These are phyloP conservation scores for Hericium coralloides DNA, from an alignment of 768 basidiomycete species.

Conservation along the genomic window DNA sequence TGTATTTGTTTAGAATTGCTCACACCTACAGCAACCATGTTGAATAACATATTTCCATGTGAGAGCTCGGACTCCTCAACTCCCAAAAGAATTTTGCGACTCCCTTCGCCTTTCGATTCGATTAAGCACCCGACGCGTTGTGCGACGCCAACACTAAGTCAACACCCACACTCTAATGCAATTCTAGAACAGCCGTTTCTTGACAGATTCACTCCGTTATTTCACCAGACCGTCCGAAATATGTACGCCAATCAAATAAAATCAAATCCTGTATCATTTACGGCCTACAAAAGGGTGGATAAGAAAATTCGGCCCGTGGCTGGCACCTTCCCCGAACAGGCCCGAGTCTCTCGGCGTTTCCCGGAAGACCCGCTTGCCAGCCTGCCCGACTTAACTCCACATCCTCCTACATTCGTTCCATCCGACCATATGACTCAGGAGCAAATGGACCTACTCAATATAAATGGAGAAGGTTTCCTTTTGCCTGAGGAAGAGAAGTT, in stretches of 20 bases:
- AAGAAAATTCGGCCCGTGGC: not conserved
- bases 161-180: too few species aligned
- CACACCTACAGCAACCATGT: too few species aligned
- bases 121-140: too few species aligned
- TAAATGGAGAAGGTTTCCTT: not conserved
- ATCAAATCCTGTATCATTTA: not conserved
- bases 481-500: not conserved
- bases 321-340: not conserved
- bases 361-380: not conserved
- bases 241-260: not conserved
- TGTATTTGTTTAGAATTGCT: too few species aligned
- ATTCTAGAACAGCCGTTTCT: too few species aligned
- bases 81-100: too few species aligned
- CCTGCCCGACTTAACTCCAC: not conserved
- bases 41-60: too few species aligned
- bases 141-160: too few species aligned
- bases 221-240: too few species aligned
- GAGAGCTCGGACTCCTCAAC: too few species aligned
- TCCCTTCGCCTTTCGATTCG: too few species aligned
- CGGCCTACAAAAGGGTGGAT: not conserved
- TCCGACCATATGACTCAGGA: not conserved
- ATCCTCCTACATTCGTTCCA: not conserved
- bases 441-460: not conserved
- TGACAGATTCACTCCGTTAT: too few species aligned
- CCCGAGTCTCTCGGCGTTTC: not conserved